A percentile compares a stretch with the other conserved stretches of the same genome.
Conservation (phyloP, 352 stramenopile genomes). For the Pythium insidiosum region DNA sequence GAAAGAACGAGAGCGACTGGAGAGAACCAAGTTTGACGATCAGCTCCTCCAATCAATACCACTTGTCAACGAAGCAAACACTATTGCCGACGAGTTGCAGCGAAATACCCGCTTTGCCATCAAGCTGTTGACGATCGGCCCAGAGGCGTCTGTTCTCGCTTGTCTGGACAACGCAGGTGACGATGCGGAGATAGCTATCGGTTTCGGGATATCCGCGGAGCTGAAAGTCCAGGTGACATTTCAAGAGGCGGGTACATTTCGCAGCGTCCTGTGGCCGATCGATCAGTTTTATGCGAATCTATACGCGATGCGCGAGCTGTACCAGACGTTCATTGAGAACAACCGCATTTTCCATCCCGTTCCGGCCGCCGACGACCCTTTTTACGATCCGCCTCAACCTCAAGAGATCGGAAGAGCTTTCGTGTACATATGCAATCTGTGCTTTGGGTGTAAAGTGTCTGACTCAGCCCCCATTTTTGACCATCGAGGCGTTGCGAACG, state of each 20-base stretch:
- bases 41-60: conserved; percentile 72
- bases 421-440: conserved; percentile 51
- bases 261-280: conserved; percentile 68
- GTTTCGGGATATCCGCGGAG: conserved; percentile 41
- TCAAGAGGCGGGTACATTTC: conserved; percentile 64
- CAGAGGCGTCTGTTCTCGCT: conserved; percentile 14
- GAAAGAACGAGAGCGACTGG: conserved; percentile 66
- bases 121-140: conserved; percentile 47
- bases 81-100: conserved; percentile 73
- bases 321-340: conserved; percentile 78
- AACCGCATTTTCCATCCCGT: conserved; percentile 25
- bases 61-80: conserved; percentile 82
- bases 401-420: conserved; percentile 73
- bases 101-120: conserved; percentile 61
- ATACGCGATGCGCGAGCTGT: conserved; percentile 85
- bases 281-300: conserved; percentile 74
- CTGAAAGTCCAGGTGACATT: conserved; percentile 78
- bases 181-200: conserved; percentile 47
- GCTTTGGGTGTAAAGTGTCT: conserved; percentile 51
- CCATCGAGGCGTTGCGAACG: conserved; percentile 23
- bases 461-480: conserved; percentile 59
- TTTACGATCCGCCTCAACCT: conserved; percentile 58
- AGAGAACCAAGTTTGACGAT: conserved; percentile 72
- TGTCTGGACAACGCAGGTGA: conserved; percentile 21
- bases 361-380: too few species aligned